These are phyloP conservation scores for Nemophila menziesii DNA, from an alignment of 257 asterid genomes.

Conservation along the genomic window DNA sequence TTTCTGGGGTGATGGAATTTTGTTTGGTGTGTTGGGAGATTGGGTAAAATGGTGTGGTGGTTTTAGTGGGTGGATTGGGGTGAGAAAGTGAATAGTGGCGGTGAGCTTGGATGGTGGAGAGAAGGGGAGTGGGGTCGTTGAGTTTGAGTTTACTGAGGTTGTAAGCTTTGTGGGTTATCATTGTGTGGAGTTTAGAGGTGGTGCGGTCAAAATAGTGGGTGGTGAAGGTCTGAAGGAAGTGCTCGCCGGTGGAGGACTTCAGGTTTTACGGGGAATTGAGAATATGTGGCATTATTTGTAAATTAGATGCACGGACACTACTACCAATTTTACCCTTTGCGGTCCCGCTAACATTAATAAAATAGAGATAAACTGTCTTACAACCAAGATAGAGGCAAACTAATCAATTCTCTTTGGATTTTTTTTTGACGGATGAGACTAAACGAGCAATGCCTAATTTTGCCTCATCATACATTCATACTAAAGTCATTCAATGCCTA, in stretches of 20 bases:
- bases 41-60: neutral
- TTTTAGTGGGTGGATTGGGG: conserved; percentile 1
- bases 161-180: conserved; percentile 10
- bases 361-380: too few relatives aligned
- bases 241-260: neutral
- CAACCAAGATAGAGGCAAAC: too few relatives aligned
- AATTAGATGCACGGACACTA: too few relatives aligned
- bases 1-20: conserved; percentile 7
- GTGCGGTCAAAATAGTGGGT: too few relatives aligned
- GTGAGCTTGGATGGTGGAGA: conserved; percentile 1
- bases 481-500: too few relatives aligned
- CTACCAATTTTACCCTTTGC: too few relatives aligned
- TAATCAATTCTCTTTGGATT: too few relatives aligned
- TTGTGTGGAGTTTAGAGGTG: neutral
- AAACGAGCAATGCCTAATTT: too few relatives aligned
- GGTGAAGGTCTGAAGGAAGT: neutral
- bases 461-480: too few relatives aligned
- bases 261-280: neutral
- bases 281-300: neutral
- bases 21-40: neutral
- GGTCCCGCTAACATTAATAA: too few relatives aligned
- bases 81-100: conserved; percentile 11
- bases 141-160: conserved; percentile 1
- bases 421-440: too few relatives aligned
- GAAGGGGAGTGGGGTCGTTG: conserved; percentile 7